Evolutionary conservation across 1,284 basidiomycete species (phyloP).

Genomic region (Hymenochaete sp.): DNA sequence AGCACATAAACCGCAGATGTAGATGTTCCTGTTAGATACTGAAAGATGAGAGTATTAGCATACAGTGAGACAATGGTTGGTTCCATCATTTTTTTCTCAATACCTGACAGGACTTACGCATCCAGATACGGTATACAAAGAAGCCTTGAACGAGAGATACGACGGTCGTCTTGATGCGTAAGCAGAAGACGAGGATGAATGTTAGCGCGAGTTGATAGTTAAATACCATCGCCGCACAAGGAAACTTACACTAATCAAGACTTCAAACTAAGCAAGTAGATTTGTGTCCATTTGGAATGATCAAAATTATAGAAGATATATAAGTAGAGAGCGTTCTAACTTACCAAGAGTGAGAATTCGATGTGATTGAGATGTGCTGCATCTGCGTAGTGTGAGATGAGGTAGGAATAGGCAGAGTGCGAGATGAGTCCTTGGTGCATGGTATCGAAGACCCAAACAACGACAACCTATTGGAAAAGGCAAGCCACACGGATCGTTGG

Average conservation of each 20-base stretch:
- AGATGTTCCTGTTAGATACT: too few species aligned
- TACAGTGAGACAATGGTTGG: too few species aligned
- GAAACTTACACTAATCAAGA: conserved; percentile 8
- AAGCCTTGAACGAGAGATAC: conserved; percentile 12
- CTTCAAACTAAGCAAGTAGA: conserved; percentile 1
- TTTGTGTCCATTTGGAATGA: background rate
- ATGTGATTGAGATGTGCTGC: conserved; percentile 7
- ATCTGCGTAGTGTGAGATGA: conserved; percentile 15
- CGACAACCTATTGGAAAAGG: conserved; percentile 5
- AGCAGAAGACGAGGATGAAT: too few species aligned
- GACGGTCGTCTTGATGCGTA: background rate
- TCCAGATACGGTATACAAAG: conserved; percentile 15
- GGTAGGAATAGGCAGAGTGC: conserved; percentile 17
- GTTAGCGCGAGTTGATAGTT: too few species aligned
- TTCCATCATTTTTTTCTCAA: background rate
- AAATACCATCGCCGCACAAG: too few species aligned
- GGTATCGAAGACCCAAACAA: conserved; percentile 15
- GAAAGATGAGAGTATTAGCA: too few species aligned
- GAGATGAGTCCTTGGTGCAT: conserved; percentile 17
- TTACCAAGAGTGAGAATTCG: conserved; percentile 14
- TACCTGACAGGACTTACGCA: background rate
- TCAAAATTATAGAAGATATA: background rate
- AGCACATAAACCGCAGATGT: too few species aligned
- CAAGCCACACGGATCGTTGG: background rate
- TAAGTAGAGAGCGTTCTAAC: background rate